Percentiles rank a stretch among this genome's conserved stretches.
Evolutionary conservation across 2,329 filamentous ascomycete species (phyloP).

Genomic region (Ceratocystis papillata): DNA sequence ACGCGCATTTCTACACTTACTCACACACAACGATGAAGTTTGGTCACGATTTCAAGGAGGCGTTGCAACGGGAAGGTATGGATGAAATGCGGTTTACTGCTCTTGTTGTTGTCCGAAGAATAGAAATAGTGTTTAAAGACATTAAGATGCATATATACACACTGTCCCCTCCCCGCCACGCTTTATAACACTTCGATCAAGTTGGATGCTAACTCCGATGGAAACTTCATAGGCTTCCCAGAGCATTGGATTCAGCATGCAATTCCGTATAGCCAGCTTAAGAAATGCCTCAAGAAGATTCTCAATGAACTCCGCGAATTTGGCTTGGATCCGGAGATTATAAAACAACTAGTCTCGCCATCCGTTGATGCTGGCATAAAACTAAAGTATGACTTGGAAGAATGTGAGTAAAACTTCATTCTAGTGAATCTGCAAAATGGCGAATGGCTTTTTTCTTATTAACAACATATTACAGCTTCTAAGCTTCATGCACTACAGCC

Average conservation of each 20-base stretch:
- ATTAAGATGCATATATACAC: too few species aligned
- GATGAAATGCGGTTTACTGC: background rate
- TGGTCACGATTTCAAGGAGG: slow-evolving; percentile 63
- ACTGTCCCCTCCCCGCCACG: too few species aligned
- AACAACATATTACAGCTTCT: slow-evolving; percentile 29
- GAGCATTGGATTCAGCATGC: slow-evolving; percentile 60
- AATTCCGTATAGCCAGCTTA: slow-evolving; percentile 73
- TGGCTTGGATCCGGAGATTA: slow-evolving; percentile 60
- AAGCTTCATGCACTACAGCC: slow-evolving; percentile 47
- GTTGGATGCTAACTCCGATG: background rate
- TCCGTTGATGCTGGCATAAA: slow-evolving; percentile 38
- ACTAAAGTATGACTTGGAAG: slow-evolving; percentile 44
- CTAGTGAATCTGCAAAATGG: background rate
- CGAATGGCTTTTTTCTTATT: background rate
- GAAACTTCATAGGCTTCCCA: slow-evolving; percentile 49
- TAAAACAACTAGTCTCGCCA: slow-evolving; percentile 52
- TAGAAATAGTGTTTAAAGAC: too few species aligned
- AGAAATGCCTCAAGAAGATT: slow-evolving; percentile 79
- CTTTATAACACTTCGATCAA: background rate
- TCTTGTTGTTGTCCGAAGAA: too few species aligned
- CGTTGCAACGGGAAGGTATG: slow-evolving; percentile 51
- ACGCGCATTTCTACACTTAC: background rate
- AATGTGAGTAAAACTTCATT: slow-evolving; percentile 33
- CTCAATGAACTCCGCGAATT: slow-evolving; percentile 57
- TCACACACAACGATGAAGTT: slow-evolving; percentile 60